phyloP scores from a whole-genome alignment of 2,329 filamentous ascomycete species.

The Ilyonectria robusta region DNA sequence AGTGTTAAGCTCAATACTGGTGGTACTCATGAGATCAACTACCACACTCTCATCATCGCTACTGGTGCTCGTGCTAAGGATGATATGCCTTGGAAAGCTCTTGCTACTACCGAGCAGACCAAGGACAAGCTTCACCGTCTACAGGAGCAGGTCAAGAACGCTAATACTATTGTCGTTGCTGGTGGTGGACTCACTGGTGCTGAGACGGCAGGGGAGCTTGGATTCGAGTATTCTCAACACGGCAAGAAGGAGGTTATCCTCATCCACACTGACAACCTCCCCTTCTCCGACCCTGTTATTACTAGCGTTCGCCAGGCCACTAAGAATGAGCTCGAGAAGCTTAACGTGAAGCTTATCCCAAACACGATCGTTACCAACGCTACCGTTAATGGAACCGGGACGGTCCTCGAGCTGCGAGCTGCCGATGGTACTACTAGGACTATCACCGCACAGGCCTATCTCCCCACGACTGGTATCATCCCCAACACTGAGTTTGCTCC shows the following conservation, averaged over 20 bases:
- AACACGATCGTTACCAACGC: not conserved
- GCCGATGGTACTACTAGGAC: not conserved
- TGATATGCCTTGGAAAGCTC: constrained; percentile 17
- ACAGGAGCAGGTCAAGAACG: not conserved
- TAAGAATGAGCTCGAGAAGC: not conserved
- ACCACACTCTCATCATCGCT: constrained; percentile 21
- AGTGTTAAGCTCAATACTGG: not conserved
- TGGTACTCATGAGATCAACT: not conserved
- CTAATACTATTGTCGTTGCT: constrained; percentile 12
- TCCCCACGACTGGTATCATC: not conserved
- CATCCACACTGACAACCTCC: not conserved
- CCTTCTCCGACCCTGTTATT: not conserved
- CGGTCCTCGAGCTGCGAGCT: not conserved
- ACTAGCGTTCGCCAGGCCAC: not conserved
- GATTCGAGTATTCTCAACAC: constrained; percentile 39
- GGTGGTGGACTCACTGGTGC: constrained; percentile 21
- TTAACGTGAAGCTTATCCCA: not conserved
- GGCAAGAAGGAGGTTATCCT: constrained; percentile 40
- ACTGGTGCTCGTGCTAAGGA: constrained; percentile 6
- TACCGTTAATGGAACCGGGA: not conserved
- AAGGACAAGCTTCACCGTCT: not conserved
- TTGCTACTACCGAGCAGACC: not conserved
- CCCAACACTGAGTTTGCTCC: not conserved
- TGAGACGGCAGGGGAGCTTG: constrained; percentile 45
- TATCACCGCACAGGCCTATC: not conserved